Percentiles rank a stretch among this genome's conserved stretches.
Evolutionary conservation across 2,329 filamentous ascomycete genomes (phyloP).

Genomic region (Achaetomium macrosporum): DNA sequence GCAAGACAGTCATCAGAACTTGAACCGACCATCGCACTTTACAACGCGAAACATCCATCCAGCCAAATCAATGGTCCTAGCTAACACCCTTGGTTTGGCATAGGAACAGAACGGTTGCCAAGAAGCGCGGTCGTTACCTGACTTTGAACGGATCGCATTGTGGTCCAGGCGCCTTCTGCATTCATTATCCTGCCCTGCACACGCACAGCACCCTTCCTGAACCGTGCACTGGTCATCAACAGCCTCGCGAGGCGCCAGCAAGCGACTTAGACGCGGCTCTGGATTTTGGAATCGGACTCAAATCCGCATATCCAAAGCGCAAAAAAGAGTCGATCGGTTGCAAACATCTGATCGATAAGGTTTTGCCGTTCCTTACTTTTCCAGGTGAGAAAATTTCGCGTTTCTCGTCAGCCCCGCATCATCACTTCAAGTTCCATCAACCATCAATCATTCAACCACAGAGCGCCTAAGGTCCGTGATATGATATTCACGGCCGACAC

Average conservation of each 20-base stretch:
- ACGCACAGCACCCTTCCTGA: constrained; percentile 19
- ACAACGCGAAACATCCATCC: too few relatives aligned
- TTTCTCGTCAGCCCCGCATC: constrained; percentile 15
- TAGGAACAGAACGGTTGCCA: background rate
- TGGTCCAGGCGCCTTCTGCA: constrained; percentile 18
- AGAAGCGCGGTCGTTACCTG: constrained; percentile 13
- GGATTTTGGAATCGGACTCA: background rate
- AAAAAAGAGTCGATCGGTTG: too few relatives aligned
- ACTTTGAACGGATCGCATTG: constrained; percentile 15
- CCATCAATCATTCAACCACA: constrained; percentile 3
- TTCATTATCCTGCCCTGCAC: constrained; percentile 2
- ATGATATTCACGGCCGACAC: background rate
- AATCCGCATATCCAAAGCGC: background rate
- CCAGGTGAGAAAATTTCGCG: constrained; percentile 19
- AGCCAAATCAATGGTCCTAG: too few relatives aligned
- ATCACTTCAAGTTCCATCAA: background rate
- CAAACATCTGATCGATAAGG: background rate
- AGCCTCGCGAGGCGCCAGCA: background rate
- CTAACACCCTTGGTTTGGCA: too few relatives aligned
- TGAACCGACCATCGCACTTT: too few relatives aligned
- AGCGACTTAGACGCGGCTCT: background rate
- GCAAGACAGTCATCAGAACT: too few relatives aligned
- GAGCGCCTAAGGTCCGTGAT: background rate
- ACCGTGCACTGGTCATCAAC: constrained; percentile 22
- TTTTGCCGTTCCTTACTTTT: background rate